These are phyloP conservation scores for Suhomyces chickasaworum DNA, from an alignment of 1,139 yeast genomes.

Conservation along the genomic window DNA sequence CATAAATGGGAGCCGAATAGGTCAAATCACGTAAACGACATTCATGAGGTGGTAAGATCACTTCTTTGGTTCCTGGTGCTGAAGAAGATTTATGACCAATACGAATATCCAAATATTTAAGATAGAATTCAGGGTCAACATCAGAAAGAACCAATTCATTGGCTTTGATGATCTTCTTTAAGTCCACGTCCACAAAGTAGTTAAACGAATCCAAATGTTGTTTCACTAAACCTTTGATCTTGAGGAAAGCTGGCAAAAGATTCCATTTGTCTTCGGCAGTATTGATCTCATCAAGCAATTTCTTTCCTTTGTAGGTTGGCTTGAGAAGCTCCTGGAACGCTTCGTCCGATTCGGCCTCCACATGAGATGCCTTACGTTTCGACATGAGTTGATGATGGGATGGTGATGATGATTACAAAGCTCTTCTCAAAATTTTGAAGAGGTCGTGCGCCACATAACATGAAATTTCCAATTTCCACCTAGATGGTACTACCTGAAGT, in stretches of 20 bases:
- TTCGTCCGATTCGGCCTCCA: slow-evolving; percentile 35
- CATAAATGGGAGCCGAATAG: slow-evolving; percentile 93
- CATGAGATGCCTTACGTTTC: slow-evolving; percentile 22
- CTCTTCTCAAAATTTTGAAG: slow-evolving; percentile 11
- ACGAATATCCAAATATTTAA: slow-evolving; percentile 88
- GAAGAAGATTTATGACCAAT: slow-evolving; percentile 72
- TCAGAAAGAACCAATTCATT: slow-evolving; percentile 88
- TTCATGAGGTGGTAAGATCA: slow-evolving; percentile 87
- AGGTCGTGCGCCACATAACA: slow-evolving; percentile 6
- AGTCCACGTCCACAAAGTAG: slow-evolving; percentile 90
- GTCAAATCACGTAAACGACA: slow-evolving; percentile 94
- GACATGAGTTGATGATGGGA: slow-evolving; percentile 14
- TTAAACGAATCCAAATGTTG: slow-evolving; percentile 97
- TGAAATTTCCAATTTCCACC: too few species aligned
- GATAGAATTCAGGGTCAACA: slow-evolving; percentile 94
- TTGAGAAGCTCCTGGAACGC: slow-evolving; percentile 75
- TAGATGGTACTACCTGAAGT: too few species aligned
- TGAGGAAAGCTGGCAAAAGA: slow-evolving; percentile 88
- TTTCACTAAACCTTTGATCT: slow-evolving; percentile 93
- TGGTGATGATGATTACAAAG: slow-evolving; percentile 9
- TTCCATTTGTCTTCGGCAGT: slow-evolving; percentile 97
- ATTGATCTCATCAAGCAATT: slow-evolving; percentile 80
- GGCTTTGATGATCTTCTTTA: slow-evolving; percentile 88
- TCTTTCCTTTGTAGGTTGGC: slow-evolving; percentile 84
- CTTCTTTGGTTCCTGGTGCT: slow-evolving; percentile 56